Percentiles rank a stretch among this genome's conserved stretches.
Evolutionary conservation across 129 eudicot genomes (phyloP).

Genomic region (Pittosporum tobira): DNA sequence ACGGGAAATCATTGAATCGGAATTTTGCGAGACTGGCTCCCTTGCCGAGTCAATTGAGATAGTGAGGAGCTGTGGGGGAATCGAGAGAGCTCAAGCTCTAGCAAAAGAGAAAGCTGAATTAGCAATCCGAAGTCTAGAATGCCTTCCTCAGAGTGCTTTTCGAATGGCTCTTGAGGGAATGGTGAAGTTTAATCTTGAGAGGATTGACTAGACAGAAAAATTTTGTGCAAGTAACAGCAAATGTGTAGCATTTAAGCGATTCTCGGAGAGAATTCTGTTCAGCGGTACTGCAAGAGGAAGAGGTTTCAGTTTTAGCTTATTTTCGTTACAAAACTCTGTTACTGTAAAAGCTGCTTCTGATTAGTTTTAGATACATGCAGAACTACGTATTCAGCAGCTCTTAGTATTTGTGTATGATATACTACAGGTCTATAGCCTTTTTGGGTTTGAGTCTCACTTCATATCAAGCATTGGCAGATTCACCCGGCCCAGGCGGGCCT

Average conservation of each 20-base stretch:
- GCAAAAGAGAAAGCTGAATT: constrained; percentile 68
- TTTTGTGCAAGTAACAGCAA: background rate
- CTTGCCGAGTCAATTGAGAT: constrained; percentile 63
- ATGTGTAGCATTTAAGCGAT: constrained; percentile 5
- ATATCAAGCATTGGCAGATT: too few relatives aligned
- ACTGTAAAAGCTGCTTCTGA: background rate
- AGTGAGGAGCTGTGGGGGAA: constrained; percentile 63
- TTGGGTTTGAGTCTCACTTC: too few relatives aligned
- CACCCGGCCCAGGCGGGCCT: too few relatives aligned
- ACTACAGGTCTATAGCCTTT: too few relatives aligned
- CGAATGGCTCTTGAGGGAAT: constrained; percentile 66
- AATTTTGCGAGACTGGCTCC: constrained; percentile 67
- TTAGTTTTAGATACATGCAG: too few relatives aligned
- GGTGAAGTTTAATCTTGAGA: constrained; percentile 72
- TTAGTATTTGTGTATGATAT: constrained; percentile 8
- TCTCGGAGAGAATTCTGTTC: constrained; percentile 1
- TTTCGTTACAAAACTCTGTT: constrained; percentile 6
- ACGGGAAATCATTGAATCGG: constrained; percentile 74
- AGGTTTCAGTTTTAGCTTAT: constrained; percentile 5
- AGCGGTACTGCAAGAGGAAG: constrained; percentile 3
- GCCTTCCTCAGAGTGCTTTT: constrained; percentile 64
- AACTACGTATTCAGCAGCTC: constrained; percentile 1
- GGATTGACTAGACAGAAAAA: constrained; percentile 40
- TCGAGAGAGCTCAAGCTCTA: constrained; percentile 51
- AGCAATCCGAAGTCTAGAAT: constrained; percentile 54